Evolutionary conservation across 2,329 filamentous ascomycete species (phyloP).

Genomic region (Paecilomyces sp.): DNA sequence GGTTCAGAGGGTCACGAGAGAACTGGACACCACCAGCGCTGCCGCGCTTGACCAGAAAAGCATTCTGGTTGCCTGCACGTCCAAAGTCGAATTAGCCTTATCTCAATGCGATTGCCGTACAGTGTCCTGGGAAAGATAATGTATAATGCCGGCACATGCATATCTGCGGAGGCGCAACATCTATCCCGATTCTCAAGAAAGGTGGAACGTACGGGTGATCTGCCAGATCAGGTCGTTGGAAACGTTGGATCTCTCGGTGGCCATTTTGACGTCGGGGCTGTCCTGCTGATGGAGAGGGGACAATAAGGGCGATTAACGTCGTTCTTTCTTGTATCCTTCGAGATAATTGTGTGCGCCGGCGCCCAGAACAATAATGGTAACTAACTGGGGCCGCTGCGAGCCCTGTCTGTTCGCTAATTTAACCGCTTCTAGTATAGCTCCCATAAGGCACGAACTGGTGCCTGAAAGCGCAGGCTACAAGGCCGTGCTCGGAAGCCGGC

Average conservation of each 20-base stretch:
- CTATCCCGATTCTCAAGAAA: background rate
- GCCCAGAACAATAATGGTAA: constrained; percentile 17
- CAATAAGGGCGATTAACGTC: background rate
- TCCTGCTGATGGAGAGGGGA: background rate
- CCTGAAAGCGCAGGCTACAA: constrained; percentile 9
- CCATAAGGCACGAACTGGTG: constrained; percentile 1
- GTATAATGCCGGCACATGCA: background rate
- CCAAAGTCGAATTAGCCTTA: constrained; percentile 7
- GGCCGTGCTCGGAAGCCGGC: background rate
- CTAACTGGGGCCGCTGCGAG: constrained; percentile 2
- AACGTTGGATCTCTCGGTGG: constrained; percentile 59
- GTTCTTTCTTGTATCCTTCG: constrained; percentile 3
- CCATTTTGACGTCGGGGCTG: constrained; percentile 24
- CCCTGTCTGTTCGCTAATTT: constrained; percentile 28
- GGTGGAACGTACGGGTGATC: constrained; percentile 71
- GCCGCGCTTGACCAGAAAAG: constrained; percentile 87
- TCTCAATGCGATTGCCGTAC: constrained; percentile 1
- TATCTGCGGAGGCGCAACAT: background rate
- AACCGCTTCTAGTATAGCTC: constrained; percentile 26
- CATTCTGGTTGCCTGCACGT: constrained; percentile 69
- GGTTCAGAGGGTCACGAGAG: constrained; percentile 90
- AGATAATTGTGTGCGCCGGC: constrained; percentile 20
- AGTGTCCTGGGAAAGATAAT: background rate
- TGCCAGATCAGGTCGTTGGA: constrained; percentile 92
- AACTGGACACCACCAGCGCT: constrained; percentile 73